These are phyloP conservation scores for Cenchrus purpureus DNA, from an alignment of 176 grass and related monocot genomes.

Conservation along the genomic window DNA sequence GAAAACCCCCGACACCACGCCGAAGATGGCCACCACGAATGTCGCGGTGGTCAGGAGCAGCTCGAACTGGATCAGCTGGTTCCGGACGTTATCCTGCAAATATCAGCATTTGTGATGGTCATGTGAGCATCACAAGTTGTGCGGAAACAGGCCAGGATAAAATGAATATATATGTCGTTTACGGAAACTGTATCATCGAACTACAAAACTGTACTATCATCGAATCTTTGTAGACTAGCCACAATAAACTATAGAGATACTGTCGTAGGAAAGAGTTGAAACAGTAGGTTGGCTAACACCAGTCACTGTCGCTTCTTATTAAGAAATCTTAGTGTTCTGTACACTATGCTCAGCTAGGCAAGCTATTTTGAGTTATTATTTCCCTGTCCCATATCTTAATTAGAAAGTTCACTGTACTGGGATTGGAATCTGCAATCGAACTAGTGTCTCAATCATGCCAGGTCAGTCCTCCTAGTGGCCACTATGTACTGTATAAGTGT, in stretches of 20 bases:
- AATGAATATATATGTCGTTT: neutral
- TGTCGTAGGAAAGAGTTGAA: neutral
- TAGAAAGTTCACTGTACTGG: neutral
- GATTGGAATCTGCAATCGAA: neutral
- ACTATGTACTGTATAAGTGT: neutral
- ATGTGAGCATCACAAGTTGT: neutral
- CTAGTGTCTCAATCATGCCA: neutral
- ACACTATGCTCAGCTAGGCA: neutral
- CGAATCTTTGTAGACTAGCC: neutral
- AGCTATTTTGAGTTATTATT: neutral
- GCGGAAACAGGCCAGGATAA: slow-evolving; percentile 12
- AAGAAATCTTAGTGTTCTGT: neutral
- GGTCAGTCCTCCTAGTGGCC: neutral
- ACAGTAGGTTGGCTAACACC: neutral
- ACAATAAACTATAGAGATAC: neutral
- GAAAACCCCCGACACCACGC: slow-evolving; percentile 80
- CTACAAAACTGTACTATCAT: neutral
- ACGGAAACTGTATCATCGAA: neutral
- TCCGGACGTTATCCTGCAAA: slow-evolving; percentile 89
- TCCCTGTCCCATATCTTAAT: neutral
- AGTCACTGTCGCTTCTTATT: neutral
- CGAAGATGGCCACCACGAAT: slow-evolving; percentile 94
- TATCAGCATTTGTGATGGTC: slow-evolving; percentile 28
- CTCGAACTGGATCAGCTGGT: slow-evolving; percentile 96
- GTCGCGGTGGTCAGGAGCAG: slow-evolving; percentile 83